phyloP scores from a whole-genome alignment of 768 basidiomycete genomes.

The Suillus spraguei region DNA sequence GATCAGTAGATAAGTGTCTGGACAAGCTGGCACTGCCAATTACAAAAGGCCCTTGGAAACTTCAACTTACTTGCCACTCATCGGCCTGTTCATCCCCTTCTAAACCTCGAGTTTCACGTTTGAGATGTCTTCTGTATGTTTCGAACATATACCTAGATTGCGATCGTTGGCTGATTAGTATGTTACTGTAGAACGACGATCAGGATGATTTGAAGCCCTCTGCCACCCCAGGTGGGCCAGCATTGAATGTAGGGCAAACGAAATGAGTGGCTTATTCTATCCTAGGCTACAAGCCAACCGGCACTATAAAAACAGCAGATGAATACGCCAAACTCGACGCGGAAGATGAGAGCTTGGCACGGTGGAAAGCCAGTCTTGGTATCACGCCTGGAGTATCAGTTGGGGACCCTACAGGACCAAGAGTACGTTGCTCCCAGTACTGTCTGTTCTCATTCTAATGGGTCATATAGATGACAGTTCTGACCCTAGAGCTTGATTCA shows the following conservation, averaged over 20 bases:
- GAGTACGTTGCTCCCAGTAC: slow-evolving; percentile 46
- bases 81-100: slow-evolving; percentile 14
- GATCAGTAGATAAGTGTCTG: slow-evolving; percentile 36
- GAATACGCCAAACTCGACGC: slow-evolving; percentile 88
- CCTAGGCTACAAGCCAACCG: slow-evolving; percentile 72
- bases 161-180: slow-evolving; percentile 9
- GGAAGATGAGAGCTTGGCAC: slow-evolving; percentile 88
- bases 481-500: slow-evolving; percentile 82
- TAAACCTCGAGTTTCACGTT: slow-evolving; percentile 10
- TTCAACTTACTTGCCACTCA: slow-evolving; percentile 19
- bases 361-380: slow-evolving; percentile 96
- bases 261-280: slow-evolving; percentile 11
- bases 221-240: slow-evolving; percentile 61
- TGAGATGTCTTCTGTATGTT: slow-evolving; percentile 58
- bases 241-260: slow-evolving; percentile 8
- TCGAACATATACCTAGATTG: slow-evolving; percentile 1
- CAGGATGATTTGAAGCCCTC: slow-evolving; percentile 71
- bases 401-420: slow-evolving; percentile 54
- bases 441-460: slow-evolving; percentile 27
- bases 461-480: slow-evolving; percentile 59
- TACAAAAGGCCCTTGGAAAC: slow-evolving; percentile 15
- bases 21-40: slow-evolving; percentile 21
- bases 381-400: slow-evolving; percentile 56
- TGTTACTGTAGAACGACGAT: slow-evolving; percentile 52
- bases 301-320: slow-evolving; percentile 67